A percentile compares a stretch with the other conserved stretches of the same genome.
Evolutionary conservation across 352 stramenopile species (phyloP).

Genomic region (Globisporangium sylvaticum): DNA sequence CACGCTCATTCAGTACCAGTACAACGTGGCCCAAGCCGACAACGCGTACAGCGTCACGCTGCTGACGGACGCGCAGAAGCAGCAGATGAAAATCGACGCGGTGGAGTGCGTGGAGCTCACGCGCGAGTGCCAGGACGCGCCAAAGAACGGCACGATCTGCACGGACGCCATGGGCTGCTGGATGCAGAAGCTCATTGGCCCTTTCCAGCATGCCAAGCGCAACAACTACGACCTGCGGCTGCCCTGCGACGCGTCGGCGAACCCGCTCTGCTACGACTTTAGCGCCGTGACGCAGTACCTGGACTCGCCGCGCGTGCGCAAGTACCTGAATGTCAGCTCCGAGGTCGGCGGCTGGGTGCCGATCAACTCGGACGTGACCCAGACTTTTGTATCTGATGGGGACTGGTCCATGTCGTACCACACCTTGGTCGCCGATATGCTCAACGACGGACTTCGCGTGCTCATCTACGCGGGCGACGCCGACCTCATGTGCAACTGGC

Average conservation of each 20-base stretch:
- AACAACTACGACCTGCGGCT: slow-evolving; percentile 65
- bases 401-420: background rate
- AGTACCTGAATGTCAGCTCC: too few relatives aligned
- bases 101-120: slow-evolving; percentile 21
- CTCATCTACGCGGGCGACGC: slow-evolving; percentile 95
- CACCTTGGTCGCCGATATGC: slow-evolving; percentile 62
- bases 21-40: slow-evolving; percentile 42
- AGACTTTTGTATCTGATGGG: too few relatives aligned
- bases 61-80: slow-evolving; percentile 27
- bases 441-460: slow-evolving; percentile 63
- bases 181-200: slow-evolving; percentile 20
- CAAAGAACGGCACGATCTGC: slow-evolving; percentile 26
- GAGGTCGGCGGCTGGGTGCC: too few relatives aligned
- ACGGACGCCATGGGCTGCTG: slow-evolving; percentile 28
- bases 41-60: slow-evolving; percentile 67
- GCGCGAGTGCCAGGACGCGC: background rate
- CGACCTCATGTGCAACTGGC: slow-evolving; percentile 96
- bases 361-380: too few relatives aligned
- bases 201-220: slow-evolving; percentile 20
- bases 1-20: slow-evolving; percentile 23
- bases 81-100: slow-evolving; percentile 34
- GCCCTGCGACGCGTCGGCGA: too few relatives aligned
- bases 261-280: too few relatives aligned
- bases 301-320: too few relatives aligned
- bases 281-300: too few relatives aligned